Base-by-base conservation (phyloP, 1,139 yeast species). In the Candida tropicalis region DNA sequence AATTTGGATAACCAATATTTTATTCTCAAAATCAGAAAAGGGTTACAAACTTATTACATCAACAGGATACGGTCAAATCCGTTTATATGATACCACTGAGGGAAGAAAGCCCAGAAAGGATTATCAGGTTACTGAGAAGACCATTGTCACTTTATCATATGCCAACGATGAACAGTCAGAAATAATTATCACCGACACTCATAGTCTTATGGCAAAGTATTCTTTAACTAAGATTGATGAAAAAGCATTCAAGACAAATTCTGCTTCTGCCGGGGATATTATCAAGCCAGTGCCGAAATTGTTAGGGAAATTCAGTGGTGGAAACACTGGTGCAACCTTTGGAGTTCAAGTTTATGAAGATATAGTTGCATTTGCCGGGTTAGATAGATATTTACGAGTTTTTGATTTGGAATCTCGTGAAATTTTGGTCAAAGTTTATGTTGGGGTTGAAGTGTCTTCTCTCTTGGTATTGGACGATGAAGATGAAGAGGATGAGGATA, bases 341-440 rank as follows among this genome's bases (percentile, higher is more conserved):
- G 71, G 66, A 6, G 55, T 62, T 13, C 57, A 54, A 37, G 54
- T 60, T 9, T 50, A 49, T 12, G 57, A 60, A 32, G 63, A 61
- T 41, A 53, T 68, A 9, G 57, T 71, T 26, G 74, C 67, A 11
- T 74, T 89, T 20, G 97, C 96, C 34, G 96, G 97, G 0, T 73
- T 90, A 29, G 98, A 91, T 59, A 75, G 97, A 57, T 91, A 89
- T 59, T 73, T 89, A 34, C 75, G 97, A 45, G 87, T 87, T 2
- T 91, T 79, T 62, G 84, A 87, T 49, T 59, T 81, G 6, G 66
- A 65, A 2, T 63, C 80, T 0, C 71, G 95, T 41, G 77, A 79
- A 38, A 68, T 80, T 41, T 64, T 84, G 13, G 89, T 82, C 9
- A 89, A 88, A 57, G 85, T 88, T 10, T 91, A 79, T 55, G 59